Base-by-base conservation (phyloP, 805 yeast species). In the Yarrowia sp. region DNA sequence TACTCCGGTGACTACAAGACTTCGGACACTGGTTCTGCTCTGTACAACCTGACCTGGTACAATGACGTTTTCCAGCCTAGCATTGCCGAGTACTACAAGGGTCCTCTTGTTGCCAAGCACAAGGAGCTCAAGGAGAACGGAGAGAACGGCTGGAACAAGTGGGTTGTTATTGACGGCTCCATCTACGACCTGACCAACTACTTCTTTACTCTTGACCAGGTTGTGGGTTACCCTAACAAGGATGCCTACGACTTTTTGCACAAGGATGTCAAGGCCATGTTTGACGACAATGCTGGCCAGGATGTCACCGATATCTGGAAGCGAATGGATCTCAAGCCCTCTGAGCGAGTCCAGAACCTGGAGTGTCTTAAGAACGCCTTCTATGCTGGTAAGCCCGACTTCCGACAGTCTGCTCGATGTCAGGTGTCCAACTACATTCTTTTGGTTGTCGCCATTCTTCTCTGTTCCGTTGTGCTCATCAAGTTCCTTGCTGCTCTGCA, bases 401-500 rank as follows among this genome's bases (percentile, higher is more conserved):
- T 77, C 2, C 71, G 78, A 58, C 74, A 73, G 65, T 78, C 81
- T 1, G 74, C 73, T 1, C 64, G 68, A 36, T 78, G 81, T 62
- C 58, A 71, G 65, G 78, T 78, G 71, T 79, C 81, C 3, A 71
- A 79, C 17, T 78, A 78, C 69, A 77, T 78, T 65, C 66, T 78
- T 62, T 72, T 78, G 22, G 79, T 76, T 0, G 70, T 78, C 21
- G 75, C 81, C 1, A 68, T 71, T 52, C 73, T 77, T 56, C 75
- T 78, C 43, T 79, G 76, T 7, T 40, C 71, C 7, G 70, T 78
- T 26, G 74, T 78, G 35, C 67, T 70, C 4, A 54, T 76, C 66
- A 78, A 78, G 68, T 78, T 78, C 67, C 24, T 77, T 21, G 80
- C 81, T 1, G 80, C 81, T 2, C 64, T 78, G 65, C 81, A 78